Base-by-base conservation (phyloP, 2,329 filamentous ascomycete species). In the Fonsecaea monophora region DNA sequence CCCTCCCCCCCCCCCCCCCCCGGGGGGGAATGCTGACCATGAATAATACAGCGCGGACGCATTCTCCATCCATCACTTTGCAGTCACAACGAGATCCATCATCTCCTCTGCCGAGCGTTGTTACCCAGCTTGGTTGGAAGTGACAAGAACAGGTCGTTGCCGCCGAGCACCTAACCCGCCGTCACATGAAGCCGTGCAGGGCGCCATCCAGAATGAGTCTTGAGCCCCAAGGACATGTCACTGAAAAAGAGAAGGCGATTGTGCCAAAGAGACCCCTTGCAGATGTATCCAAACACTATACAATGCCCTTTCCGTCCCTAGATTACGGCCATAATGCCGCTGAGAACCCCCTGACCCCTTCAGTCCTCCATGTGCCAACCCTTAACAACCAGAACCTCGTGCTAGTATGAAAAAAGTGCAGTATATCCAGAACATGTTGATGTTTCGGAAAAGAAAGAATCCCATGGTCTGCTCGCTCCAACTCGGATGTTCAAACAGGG, bases 131-230 rank as follows among this genome's bases (percentile, higher is more conserved):
- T 21, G 18, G 9, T 18, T 45, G 25, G 9, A 30, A 25, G 34
- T 45, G 12, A 54, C 12, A 38, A 6, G 32, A 25, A 13, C 35
- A 15, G 18, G 34, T 40, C 15, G 21, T 30, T 8, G 30, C 15
- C 37, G 50, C 60, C 53, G 60, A 56, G 59, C 45, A 40, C 10
- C 59, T 61, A 61, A 61, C 10, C 38, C 59, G 3, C 25, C 25
- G 59, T 61, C 59, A 54, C 59, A 61, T 61, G 59, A 61, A 61
- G 45, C 59, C 45, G 38, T 53, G 59, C 59, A 61, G 54, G 18
- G 45, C 18, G 18, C 45, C 45, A 50, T 50, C 45, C 45, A 50
- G 45, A 25, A 50, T 2, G 18, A 50, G 45, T 2, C 40, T 21
- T 21, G 21, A 40, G 54, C 25, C 21, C 21, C 30, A 5, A 57